Evolutionary conservation across 441 rosid species (phyloP), one percentile per base, ranked within the genome.

Genomic region (Eugenia klotzschiana): DNA sequence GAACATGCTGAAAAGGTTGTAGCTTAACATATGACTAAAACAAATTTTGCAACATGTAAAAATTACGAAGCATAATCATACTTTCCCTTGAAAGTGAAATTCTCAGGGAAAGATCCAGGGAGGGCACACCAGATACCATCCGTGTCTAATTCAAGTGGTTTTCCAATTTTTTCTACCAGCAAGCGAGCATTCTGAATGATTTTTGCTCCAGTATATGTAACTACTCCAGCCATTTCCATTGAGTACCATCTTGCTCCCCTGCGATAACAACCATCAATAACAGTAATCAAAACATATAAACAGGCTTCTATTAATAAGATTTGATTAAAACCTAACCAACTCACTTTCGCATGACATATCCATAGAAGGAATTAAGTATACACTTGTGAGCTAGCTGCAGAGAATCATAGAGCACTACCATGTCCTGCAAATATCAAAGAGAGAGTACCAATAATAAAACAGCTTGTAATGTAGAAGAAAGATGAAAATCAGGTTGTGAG

Each of bases 161-260:
- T 97, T 89, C 99, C 99, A 87, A 97, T 97, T 91, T 93, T 93
- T 83, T 97, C 98, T 88, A 97, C 92, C 83, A 97, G 97, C 89
- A 96, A 88, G 82, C 94, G 95, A 85, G 99, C 99, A 88, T 93
- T 94, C 88, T 97, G 99, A 86, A 97, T 97, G 81, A 97, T 97
- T 92, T 97, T 97, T 87, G 98, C 99, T 86, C 99, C 99, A 81
- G 98, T 97, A 88, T 97, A 96, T 27, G 99, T 97, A 87, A 97
- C 99, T 80, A 95, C 99, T 84, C 99, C 98, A 86, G 99, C 99
- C 99, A 97, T 97, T 93, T 97, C 99, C 99, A 95, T 97, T 40
- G 99, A 97, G 89, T 95, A 97, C 99, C 99, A 95, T 90, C 99
- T 94, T 87, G 99, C 99, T 87, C 99, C 99, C 92, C 99, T 97